phyloP scores from a whole-genome alignment of 2,329 filamentous ascomycete genomes.

The Exophiala sideris region DNA sequence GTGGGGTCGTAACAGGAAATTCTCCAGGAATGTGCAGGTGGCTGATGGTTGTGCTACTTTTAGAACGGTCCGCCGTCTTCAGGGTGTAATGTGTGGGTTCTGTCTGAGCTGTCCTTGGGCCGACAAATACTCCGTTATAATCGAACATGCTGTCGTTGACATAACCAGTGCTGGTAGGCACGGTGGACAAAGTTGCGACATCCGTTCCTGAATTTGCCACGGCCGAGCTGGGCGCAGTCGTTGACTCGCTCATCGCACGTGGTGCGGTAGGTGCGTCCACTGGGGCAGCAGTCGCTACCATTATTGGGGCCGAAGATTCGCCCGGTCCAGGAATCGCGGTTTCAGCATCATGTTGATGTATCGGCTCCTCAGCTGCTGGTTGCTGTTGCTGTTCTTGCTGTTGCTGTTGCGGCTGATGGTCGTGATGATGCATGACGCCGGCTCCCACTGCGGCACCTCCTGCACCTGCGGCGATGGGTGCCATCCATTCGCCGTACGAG shows the following conservation, averaged over 20 bases:
- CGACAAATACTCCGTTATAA: slow-evolving; percentile 17
- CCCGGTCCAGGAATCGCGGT: slow-evolving; percentile 20
- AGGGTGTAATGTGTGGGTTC: slow-evolving; percentile 20
- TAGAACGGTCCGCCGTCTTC: slow-evolving; percentile 27
- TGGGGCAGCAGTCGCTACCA: slow-evolving; percentile 20
- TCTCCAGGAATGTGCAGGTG: slow-evolving; percentile 68
- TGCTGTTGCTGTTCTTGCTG: slow-evolving; percentile 19
- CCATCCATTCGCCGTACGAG: slow-evolving; percentile 55
- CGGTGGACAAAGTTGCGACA: slow-evolving; percentile 22
- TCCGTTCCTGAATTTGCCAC: slow-evolving; percentile 20
- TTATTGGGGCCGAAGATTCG: slow-evolving; percentile 22
- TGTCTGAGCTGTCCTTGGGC: slow-evolving; percentile 7
- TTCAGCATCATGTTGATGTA: slow-evolving; percentile 9
- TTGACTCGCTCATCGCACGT: slow-evolving; percentile 24
- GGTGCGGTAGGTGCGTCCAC: slow-evolving; percentile 22
- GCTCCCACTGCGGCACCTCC: slow-evolving; percentile 26
- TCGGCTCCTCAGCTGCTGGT: slow-evolving; percentile 7
- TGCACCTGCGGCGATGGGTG: slow-evolving; percentile 41
- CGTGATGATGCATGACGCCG: slow-evolving; percentile 22
- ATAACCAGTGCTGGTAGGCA: slow-evolving; percentile 23
- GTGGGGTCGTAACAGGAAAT: slow-evolving; percentile 45
- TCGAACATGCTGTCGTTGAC: slow-evolving; percentile 13
- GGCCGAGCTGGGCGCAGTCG: slow-evolving; percentile 22
- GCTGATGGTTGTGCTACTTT: slow-evolving; percentile 56
- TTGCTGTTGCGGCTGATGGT: slow-evolving; percentile 19